phyloP scores from a whole-genome alignment of 225 moss, liverwort and hornwort genomes.

The Neckera pumila region DNA sequence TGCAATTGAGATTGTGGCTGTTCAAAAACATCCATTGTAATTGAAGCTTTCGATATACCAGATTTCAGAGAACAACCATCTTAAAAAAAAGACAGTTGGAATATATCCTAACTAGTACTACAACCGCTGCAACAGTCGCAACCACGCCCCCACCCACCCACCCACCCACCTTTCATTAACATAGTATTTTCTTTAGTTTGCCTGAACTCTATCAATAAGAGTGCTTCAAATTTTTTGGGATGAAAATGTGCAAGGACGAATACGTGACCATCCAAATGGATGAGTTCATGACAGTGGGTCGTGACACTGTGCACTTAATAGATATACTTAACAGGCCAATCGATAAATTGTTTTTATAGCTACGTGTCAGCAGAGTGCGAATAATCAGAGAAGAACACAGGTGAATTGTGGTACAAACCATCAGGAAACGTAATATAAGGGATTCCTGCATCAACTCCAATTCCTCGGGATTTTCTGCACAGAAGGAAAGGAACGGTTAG shows the following conservation, averaged over 20 bases:
- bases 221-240: background rate
- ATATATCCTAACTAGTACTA: background rate
- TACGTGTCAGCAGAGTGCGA: background rate
- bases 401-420: slow-evolving; percentile 17
- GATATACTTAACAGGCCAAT: background rate
- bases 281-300: background rate
- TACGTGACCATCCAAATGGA: background rate
- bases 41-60: background rate
- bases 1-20: background rate
- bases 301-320: background rate
- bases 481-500: background rate
- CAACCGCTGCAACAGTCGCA: background rate
- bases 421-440: slow-evolving; percentile 18
- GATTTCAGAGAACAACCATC: background rate
- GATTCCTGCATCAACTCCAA: slow-evolving; percentile 30
- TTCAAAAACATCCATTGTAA: background rate
- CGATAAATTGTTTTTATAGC: background rate
- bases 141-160: background rate
- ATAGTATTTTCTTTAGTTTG: background rate
- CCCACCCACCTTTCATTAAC: no score
- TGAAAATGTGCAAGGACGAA: background rate
- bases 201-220: background rate
- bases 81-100: background rate
- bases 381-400: background rate
- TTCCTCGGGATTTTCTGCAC: slow-evolving; percentile 30